Evolutionary conservation across 2,329 filamentous ascomycete species (phyloP), one percentile per base, ranked within the genome.

Genomic region (Tetracladium maxilliforme): DNA sequence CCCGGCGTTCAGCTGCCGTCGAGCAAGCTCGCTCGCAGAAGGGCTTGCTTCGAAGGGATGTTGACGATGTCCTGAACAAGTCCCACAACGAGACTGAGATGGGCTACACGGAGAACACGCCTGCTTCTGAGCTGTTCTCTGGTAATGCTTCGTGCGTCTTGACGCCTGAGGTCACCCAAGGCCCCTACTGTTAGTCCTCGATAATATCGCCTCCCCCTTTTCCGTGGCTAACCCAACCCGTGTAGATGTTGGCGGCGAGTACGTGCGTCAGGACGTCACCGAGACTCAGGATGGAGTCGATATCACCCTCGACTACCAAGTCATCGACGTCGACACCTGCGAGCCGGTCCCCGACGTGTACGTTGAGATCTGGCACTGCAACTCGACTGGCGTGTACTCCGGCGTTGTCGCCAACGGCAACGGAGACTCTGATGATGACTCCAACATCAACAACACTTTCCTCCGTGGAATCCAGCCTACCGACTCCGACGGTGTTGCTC

Each of bases 171-270:
- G 54, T 57, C 12, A 65, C 55, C 4, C 49, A 64, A 38, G 63
- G 63, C 1, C 64, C 64, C 12, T 69, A 66, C 47, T 69, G 49
- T 48, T n/a, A n/a, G n/a, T n/a, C n/a, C n/a, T n/a, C n/a, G n/a
- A n/a, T n/a, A n/a, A n/a, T n/a, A n/a, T n/a, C n/a, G n/a, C n/a
- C n/a, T n/a, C n/a, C n/a, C n/a, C n/a, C n/a, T n/a, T n/a, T n/a
- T n/a, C n/a, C n/a, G 48, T 23, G n/a, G n/a, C n/a, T n/a, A n/a
- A n/a, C n/a, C n/a, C n/a, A n/a, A n/a, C n/a, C n/a, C 47, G 33
- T 49, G 15, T 16, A 34, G 31, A 42, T 23, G 47, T 54, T 16
- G 37, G 39, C 7, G 48, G 50, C 9, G 51, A 54, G 27, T 37
- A 47, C 5, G 43, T 54, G 27, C 47, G 51, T 16, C 31, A 43